A percentile compares a stretch with the other conserved stretches of the same genome.
phyloP scores from a whole-genome alignment of 805 yeast genomes.

The Cyberlindnera saturnus region DNA sequence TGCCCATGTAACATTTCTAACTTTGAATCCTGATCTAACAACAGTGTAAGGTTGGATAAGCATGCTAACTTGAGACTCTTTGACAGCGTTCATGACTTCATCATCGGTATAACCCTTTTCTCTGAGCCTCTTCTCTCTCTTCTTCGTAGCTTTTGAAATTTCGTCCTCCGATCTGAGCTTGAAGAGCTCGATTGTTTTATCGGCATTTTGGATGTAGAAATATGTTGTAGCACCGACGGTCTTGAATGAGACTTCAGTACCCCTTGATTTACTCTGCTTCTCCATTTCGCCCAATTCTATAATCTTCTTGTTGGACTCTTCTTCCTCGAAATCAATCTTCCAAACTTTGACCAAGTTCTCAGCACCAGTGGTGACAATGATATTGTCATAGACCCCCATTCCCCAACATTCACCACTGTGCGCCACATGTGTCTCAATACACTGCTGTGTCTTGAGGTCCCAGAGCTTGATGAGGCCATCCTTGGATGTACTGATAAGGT shows the following conservation, averaged over 20 bases:
- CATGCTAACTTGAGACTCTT: conserved; percentile 45
- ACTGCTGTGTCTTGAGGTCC: conserved; percentile 86
- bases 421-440: conserved; percentile 92
- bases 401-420: conserved; percentile 94
- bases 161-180: conserved; percentile 73
- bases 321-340: conserved; percentile 53
- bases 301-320: conserved; percentile 40
- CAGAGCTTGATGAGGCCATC: conserved; percentile 91
- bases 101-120: conserved; percentile 63
- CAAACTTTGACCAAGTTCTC: conserved; percentile 83
- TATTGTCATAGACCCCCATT: conserved; percentile 40
- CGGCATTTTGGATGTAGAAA: conserved; percentile 72
- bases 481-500: conserved; percentile 71
- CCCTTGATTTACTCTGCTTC: conserved; percentile 72
- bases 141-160: conserved; percentile 65
- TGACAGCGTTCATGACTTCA: conserved; percentile 48
- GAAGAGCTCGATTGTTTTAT: conserved; percentile 74
- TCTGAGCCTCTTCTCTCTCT: conserved; percentile 68
- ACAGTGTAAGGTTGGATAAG: conserved; percentile 63
- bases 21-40: conserved; percentile 57
- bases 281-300: conserved; percentile 60
- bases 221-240: conserved; percentile 33
- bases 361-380: conserved; percentile 66
- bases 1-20: conserved; percentile 66
- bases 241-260: conserved; percentile 51